These are phyloP conservation scores for Colletotrichum tofieldiae DNA, from an alignment of 2,329 filamentous ascomycete species.

Conservation along the genomic window DNA sequence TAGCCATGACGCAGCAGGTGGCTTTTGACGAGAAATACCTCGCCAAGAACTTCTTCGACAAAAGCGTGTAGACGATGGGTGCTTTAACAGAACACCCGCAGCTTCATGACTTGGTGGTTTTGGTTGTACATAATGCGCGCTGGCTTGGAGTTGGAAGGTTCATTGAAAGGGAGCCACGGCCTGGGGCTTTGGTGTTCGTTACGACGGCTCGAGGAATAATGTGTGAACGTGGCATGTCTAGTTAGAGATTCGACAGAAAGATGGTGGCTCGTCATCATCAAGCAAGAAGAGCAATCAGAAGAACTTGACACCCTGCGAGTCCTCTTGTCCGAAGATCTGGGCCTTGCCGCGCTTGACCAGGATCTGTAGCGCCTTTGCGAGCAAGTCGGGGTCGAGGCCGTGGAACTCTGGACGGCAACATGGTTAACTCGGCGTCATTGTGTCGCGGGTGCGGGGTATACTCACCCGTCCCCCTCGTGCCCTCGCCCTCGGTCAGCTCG, in stretches of 20 bases:
- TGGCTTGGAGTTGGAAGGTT: constrained; percentile 25
- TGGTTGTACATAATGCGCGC: constrained; percentile 18
- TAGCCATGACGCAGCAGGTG: constrained; percentile 90
- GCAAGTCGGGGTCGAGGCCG: constrained; percentile 87
- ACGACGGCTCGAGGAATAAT: constrained; percentile 20
- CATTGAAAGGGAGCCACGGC: neutral
- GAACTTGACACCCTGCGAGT: constrained; percentile 95
- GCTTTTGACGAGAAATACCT: constrained; percentile 77
- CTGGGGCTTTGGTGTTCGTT: constrained; percentile 7
- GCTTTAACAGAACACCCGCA: neutral
- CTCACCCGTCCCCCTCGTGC: constrained; percentile 77
- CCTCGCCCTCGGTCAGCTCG: constrained; percentile 91
- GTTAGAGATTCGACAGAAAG: constrained; percentile 20
- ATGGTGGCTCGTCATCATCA: constrained; percentile 2
- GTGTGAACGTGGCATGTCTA: constrained; percentile 27
- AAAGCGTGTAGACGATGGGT: neutral
- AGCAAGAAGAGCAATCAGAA: constrained; percentile 71
- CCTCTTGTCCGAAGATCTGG: constrained; percentile 92
- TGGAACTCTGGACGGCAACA: constrained; percentile 77
- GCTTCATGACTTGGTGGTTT: neutral
- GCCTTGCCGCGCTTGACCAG: constrained; percentile 93
- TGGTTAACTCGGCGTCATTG: constrained; percentile 42
- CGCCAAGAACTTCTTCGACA: constrained; percentile 60
- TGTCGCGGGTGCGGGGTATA: constrained; percentile 35
- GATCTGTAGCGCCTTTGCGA: constrained; percentile 84